Evolutionary conservation across 1,139 yeast species (phyloP), one percentile per base, ranked within the genome.

Genomic region (Saccharomyces pastorianus): DNA sequence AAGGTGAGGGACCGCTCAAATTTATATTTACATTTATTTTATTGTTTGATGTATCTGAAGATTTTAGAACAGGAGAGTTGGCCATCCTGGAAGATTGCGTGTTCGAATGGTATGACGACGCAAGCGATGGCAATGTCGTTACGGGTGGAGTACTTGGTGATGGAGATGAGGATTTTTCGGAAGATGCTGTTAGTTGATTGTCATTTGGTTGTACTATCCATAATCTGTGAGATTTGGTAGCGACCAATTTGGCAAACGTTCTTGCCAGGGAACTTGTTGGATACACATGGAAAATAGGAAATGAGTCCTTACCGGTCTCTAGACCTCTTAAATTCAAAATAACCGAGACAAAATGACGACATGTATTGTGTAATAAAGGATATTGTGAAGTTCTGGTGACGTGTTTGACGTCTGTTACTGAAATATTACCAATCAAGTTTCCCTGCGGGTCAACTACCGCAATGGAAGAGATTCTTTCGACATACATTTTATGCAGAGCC

Each of bases 251-350:
- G 50, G 98, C 98, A 64, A 93, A 80, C 5, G 95, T 89, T 67
- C 96, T 80, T 28, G 89, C 96, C 51, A 93, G 78, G 0, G 93
- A 83, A 6, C 93, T 82, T 50, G 80, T 78, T 55, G 82, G 79
- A 59, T 86, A 85, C 34, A 91, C 96, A 69, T 90, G 96, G 79
- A 93, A 93, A 49, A 91, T 91, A 13, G 98, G 98, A 76, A 84
- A 90, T 51, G 93, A 90, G 72, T 93, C 98, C 71, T 90, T 89
- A 64, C 89, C 91, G 57, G 60, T 66, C 65, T 85, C 95, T 27
- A 93, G 78, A 9, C 98, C 98, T 65, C 96, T 84, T 59, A 83
- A 84, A 61, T 87, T 84, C 59, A 91, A 78, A 60, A 90, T 89
- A 59, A 89, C 85, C 44, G 95, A 82, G 56, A 93, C 82, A 68